A percentile compares a stretch with the other conserved stretches of the same genome.
These are phyloP conservation scores for Calonectria pauciramosa DNA, from an alignment of 2,329 filamentous ascomycete species.

Conservation along the genomic window DNA sequence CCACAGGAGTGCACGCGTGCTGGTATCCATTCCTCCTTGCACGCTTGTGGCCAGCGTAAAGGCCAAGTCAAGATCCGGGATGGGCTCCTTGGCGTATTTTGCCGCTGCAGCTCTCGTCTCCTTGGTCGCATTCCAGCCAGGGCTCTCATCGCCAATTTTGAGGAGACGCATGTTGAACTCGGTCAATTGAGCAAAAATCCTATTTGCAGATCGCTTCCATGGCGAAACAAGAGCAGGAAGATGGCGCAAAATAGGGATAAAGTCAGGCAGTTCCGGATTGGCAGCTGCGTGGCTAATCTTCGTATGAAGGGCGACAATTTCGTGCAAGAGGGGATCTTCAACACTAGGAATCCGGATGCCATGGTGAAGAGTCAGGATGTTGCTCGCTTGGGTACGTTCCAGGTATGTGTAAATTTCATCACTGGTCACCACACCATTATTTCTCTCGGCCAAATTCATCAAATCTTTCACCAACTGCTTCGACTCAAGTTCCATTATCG, in stretches of 20 bases:
- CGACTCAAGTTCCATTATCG: neutral
- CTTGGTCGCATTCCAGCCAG: neutral
- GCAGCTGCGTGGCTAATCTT: neutral
- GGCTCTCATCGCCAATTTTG: neutral
- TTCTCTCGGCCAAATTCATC: neutral
- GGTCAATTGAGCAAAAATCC: neutral
- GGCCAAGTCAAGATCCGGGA: neutral
- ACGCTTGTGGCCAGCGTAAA: neutral
- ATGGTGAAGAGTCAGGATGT: neutral
- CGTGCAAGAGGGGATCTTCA: neutral
- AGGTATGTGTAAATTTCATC: neutral
- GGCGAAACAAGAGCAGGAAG: neutral
- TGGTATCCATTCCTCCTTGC: neutral
- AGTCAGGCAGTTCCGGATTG: neutral
- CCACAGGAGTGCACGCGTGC: neutral
- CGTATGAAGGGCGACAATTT: neutral
- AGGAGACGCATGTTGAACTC: neutral
- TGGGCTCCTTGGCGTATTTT: neutral
- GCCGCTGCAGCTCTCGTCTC: neutral
- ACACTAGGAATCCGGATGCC: neutral
- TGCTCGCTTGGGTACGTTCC: neutral
- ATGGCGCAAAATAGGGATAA: neutral
- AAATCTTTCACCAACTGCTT: neutral
- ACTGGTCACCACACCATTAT: neutral
- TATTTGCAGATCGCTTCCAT: neutral